Conservation (phyloP, 306 rosid genomes). For the Sesbania bispinosa region DNA sequence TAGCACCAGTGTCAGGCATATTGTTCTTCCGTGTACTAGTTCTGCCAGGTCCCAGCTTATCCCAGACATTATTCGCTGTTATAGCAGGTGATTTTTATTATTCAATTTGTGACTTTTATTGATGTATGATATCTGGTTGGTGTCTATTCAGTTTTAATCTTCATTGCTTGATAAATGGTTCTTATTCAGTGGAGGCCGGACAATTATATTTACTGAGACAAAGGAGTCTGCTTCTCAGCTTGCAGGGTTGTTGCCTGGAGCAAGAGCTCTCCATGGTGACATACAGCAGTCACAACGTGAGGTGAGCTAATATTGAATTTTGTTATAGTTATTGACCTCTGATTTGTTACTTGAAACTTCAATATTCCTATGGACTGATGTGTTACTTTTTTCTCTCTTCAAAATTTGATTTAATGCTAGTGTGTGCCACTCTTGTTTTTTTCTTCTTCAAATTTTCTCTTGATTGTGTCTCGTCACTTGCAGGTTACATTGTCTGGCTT, state of each 20-base stretch:
- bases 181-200: constrained; percentile 74
- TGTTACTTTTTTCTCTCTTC: background rate
- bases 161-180: constrained; percentile 14
- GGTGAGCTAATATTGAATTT: constrained; percentile 39
- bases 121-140: background rate
- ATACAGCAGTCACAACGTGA: constrained; percentile 82
- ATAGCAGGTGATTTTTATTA: constrained; percentile 64
- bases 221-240: constrained; percentile 82
- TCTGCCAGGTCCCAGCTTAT: constrained; percentile 76
- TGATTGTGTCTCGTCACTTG: constrained; percentile 12
- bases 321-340: background rate
- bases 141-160: background rate
- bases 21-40: constrained; percentile 76
- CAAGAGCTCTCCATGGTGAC: constrained; percentile 84
- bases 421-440: background rate
- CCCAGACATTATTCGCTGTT: constrained; percentile 81
- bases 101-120: background rate
- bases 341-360: background rate
- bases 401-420: background rate
- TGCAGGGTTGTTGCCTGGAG: constrained; percentile 70
- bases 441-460: background rate
- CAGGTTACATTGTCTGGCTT: constrained; percentile 84
- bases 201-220: constrained; percentile 86
- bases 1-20: constrained; percentile 72
- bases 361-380: background rate